Base-by-base conservation (phyloP, 148 eudicot species). In the Rheum nobile region DNA sequence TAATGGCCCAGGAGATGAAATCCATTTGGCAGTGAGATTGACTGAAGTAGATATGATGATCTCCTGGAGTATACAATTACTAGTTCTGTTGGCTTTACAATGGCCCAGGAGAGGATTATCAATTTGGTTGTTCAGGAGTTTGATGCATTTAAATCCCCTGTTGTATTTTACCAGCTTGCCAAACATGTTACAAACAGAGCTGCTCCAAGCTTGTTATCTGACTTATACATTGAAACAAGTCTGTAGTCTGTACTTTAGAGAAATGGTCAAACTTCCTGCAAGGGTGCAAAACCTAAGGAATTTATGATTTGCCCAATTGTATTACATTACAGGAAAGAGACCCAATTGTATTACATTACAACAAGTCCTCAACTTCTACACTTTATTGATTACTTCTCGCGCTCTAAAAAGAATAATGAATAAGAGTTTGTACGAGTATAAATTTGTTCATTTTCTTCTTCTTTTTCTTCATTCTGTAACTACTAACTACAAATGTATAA, bases 401-500 rank as follows among this genome's bases (percentile, higher is more conserved):
- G 2, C 31, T 63, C 69, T 31, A 0, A 65, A 65, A 65, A 14
- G 70, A 65, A 65, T 65, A 13, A 28, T 16, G 8, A 31, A 31
- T 26, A 24, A 24, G 65, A 55, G 22, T 57, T 24, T 24, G 28
- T 8, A 31, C 4, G 9, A 31, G 67, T 24, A 29, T 14, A 32
- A 31, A 63, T 31, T 63, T 63, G 69, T 63, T 63, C 69, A 31
- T 12, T 22, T 54, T 22, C 3, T 22, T 59, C 17, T 52, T 46
- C 10, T 13, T 11, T 24, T 6, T 32, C 69, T 41, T 34, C 41
- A 32, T 34, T 11, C 38, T 34, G 22, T 65, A 32, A 65, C 39
- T 65, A 65, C 70, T 65, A 32, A 65, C 39, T 65, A 65, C 70
- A 65, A 34, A 65, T 32, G 70, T 14, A 65, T 65, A 65, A 32